Conservation (phyloP, 352 stramenopile genomes). For the Hyaloperonospora arabidopsidis region DNA sequence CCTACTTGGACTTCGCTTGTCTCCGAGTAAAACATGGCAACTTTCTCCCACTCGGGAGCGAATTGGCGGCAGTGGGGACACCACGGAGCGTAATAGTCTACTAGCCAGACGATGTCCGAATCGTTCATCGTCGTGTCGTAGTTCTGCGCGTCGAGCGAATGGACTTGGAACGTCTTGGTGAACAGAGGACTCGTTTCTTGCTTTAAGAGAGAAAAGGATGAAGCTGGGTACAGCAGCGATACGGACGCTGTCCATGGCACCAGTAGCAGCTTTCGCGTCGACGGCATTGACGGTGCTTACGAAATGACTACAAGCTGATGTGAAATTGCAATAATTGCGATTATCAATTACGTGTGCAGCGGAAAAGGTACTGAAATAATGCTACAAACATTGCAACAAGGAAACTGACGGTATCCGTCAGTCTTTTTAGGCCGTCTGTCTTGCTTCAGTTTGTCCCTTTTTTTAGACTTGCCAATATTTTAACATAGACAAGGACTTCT, state of each 20-base stretch:
- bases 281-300: too few relatives aligned
- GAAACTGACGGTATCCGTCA: too few relatives aligned
- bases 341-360: too few relatives aligned
- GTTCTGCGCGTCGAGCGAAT: constrained; percentile 26
- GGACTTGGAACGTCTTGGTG: constrained; percentile 58
- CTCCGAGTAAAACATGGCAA: constrained; percentile 60
- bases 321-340: too few relatives aligned
- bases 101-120: constrained; percentile 55
- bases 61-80: constrained; percentile 79
- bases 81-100: constrained; percentile 85
- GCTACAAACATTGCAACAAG: too few relatives aligned
- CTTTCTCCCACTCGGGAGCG: constrained; percentile 61
- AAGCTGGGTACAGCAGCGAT: constrained; percentile 7
- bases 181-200: constrained; percentile 57
- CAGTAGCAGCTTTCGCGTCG: too few relatives aligned
- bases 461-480: too few relatives aligned
- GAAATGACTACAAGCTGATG: too few relatives aligned
- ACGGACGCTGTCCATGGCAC: constrained; percentile 6
- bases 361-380: too few relatives aligned
- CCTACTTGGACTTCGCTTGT: constrained; percentile 53
- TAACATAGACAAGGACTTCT: too few relatives aligned
- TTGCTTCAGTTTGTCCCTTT: too few relatives aligned
- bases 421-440: too few relatives aligned
- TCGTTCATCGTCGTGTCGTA: constrained; percentile 45
- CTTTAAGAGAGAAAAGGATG: constrained; percentile 21